Percentiles rank a stretch among this genome's conserved stretches.
Evolutionary conservation across 2,329 filamentous ascomycete genomes (phyloP).

Genomic region (Pyricularia grisea): DNA sequence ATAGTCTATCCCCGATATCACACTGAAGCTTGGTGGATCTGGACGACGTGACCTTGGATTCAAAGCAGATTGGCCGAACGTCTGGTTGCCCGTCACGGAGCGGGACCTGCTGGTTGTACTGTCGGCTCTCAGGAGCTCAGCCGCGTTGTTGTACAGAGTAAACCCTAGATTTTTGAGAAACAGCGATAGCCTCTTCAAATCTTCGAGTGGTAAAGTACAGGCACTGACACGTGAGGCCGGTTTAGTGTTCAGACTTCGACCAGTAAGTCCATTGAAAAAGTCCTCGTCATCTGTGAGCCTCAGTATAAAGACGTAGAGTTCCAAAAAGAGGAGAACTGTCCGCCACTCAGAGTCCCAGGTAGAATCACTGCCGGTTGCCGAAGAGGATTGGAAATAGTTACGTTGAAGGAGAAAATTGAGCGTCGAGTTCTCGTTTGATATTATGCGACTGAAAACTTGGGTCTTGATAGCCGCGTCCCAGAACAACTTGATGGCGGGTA

Average conservation of each 20-base stretch:
- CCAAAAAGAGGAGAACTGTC: constrained; percentile 80
- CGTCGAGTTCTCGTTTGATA: constrained; percentile 18
- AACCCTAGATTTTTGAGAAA: constrained; percentile 92
- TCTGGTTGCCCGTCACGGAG: neutral
- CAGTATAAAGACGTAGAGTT: constrained; percentile 87
- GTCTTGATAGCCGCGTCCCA: constrained; percentile 56
- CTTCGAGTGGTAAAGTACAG: constrained; percentile 60
- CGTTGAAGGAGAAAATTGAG: constrained; percentile 17
- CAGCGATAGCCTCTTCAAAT: constrained; percentile 64
- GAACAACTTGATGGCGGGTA: constrained; percentile 73
- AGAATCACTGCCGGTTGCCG: constrained; percentile 13
- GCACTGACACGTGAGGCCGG: constrained; percentile 39
- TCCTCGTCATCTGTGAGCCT: constrained; percentile 95
- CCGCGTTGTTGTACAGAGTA: constrained; percentile 74
- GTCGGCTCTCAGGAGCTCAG: constrained; percentile 38
- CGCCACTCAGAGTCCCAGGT: constrained; percentile 67
- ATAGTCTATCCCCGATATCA: constrained; percentile 62
- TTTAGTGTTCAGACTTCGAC: constrained; percentile 7
- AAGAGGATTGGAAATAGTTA: constrained; percentile 8
- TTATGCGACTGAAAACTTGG: constrained; percentile 25
- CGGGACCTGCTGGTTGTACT: neutral
- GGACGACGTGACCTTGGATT: neutral
- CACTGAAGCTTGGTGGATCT: constrained; percentile 19
- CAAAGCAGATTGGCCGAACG: neutral
- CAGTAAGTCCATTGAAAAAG: constrained; percentile 48